Percentiles rank a stretch among this genome's conserved stretches.
phyloP scores from a whole-genome alignment of 495 filamentous ascomycete genomes.

The Margaritispora aquatica region DNA sequence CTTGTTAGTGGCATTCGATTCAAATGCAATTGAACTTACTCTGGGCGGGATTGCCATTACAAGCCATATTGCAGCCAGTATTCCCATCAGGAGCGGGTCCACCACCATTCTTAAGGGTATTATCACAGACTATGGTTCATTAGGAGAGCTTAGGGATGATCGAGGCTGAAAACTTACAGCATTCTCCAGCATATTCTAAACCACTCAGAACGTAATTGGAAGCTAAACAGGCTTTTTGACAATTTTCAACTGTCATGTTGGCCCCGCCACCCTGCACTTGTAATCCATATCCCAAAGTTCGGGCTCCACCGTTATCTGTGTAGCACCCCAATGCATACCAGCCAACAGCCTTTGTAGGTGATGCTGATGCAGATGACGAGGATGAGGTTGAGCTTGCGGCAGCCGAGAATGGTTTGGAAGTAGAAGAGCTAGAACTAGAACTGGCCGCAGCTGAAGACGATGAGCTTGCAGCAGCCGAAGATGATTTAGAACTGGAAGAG shows the following conservation, averaged over 20 bases:
- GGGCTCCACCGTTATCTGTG: not conserved
- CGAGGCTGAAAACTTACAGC: conserved; percentile 28
- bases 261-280: not conserved
- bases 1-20: conserved; percentile 33
- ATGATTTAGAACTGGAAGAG: not conserved
- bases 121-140: conserved; percentile 37
- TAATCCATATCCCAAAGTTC: not conserved
- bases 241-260: conserved; percentile 44
- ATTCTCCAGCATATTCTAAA: conserved; percentile 61
- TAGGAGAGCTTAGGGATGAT: not conserved
- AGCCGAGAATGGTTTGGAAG: not conserved
- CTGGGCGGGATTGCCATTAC: not conserved
- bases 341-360: not conserved
- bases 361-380: not conserved
- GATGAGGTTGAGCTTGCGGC: not conserved
- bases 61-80: not conserved
- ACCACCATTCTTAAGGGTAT: conserved; percentile 24
- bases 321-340: not conserved
- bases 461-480: not conserved
- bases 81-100: conserved; percentile 7
- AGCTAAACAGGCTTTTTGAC: conserved; percentile 44
- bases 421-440: not conserved
- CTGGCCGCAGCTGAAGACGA: not conserved
- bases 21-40: conserved; percentile 44
- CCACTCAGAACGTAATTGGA: conserved; percentile 51